Evolutionary conservation across 2,329 filamentous ascomycete genomes (phyloP).

Genomic region (Claviceps spartinae): DNA sequence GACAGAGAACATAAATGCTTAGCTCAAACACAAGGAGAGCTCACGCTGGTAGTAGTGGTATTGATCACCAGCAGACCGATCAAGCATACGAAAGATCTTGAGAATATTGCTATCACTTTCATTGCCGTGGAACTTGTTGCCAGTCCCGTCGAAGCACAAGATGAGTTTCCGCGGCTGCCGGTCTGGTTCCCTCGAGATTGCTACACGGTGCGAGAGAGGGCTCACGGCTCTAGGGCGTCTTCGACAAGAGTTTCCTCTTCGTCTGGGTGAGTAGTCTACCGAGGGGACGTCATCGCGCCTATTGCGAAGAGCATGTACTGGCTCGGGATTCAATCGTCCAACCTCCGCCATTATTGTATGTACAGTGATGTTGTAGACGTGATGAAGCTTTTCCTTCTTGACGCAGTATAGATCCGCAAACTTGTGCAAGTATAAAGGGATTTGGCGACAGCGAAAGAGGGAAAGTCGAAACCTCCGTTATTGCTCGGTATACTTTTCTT

Average conservation of each 20-base stretch:
- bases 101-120: constrained; percentile 53
- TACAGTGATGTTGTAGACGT: not conserved
- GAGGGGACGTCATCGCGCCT: not conserved
- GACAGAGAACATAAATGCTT: not conserved
- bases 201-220: not conserved
- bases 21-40: constrained; percentile 9
- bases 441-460: too few species aligned
- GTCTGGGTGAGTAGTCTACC: not conserved
- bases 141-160: constrained; percentile 50
- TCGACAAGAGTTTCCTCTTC: not conserved
- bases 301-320: not conserved
- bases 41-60: constrained; percentile 51
- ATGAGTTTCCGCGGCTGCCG: constrained; percentile 32
- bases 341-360: not conserved
- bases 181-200: not conserved
- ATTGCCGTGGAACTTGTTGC: constrained; percentile 50
- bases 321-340: not conserved
- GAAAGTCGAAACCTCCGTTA: too few species aligned
- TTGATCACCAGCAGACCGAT: constrained; percentile 47
- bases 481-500: too few species aligned
- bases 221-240: constrained; percentile 2
- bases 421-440: too few species aligned
- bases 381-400: not conserved
- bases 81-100: constrained; percentile 58
- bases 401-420: not conserved